phyloP scores from a whole-genome alignment of 176 grass and related monocot species.

The Raddia distichophylla region DNA sequence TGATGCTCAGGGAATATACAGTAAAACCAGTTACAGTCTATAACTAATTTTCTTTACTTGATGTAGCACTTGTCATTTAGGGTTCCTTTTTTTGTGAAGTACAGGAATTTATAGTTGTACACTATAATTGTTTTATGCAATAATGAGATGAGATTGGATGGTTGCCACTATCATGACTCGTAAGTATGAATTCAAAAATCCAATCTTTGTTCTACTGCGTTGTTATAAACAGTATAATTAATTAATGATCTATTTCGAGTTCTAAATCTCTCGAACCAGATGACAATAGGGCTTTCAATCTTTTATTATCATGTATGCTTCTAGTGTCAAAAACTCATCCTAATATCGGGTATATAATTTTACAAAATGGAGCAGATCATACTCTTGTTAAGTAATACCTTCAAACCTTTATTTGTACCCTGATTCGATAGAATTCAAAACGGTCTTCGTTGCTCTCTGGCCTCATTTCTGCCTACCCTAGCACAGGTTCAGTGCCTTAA shows the following conservation, averaged over 20 bases:
- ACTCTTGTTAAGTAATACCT: background rate
- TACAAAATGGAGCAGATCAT: background rate
- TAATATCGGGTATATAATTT: background rate
- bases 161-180: background rate
- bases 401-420: background rate
- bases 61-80: constrained; percentile 22
- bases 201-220: background rate
- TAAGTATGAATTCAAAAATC: background rate
- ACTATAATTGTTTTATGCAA: constrained; percentile 12
- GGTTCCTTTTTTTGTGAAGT: constrained; percentile 42
- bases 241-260: background rate
- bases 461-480: constrained; percentile 26
- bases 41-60: constrained; percentile 25
- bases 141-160: constrained; percentile 15
- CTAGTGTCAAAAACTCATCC: background rate
- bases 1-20: constrained; percentile 15
- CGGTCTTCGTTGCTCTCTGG: background rate
- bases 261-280: background rate
- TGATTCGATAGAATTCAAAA: constrained; percentile 22
- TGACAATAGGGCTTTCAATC: background rate
- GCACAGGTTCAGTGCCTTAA: constrained; percentile 18
- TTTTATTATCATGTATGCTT: constrained; percentile 17
- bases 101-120: constrained; percentile 38
- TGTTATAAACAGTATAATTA: background rate
- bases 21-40: constrained; percentile 19